phyloP scores from a whole-genome alignment of 164 flowering plant species.

The Vitis rupestris region DNA sequence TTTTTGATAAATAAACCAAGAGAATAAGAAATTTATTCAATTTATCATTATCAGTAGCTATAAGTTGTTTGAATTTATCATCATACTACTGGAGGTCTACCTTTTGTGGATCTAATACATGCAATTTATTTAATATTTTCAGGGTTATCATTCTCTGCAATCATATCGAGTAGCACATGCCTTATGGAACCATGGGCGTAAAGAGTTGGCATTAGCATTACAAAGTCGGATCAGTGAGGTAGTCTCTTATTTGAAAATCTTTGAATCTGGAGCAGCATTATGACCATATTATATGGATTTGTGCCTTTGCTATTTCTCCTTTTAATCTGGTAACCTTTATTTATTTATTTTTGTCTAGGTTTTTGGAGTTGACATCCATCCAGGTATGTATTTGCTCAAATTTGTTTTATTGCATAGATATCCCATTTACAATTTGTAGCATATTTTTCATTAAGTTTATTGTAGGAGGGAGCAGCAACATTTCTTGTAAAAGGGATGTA shows the following conservation, averaged over 20 bases:
- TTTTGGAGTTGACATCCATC: constrained; percentile 88
- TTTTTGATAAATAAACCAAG: too few species aligned
- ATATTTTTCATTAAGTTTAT: not conserved
- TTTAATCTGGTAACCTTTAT: not conserved
- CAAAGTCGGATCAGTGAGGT: constrained; percentile 94
- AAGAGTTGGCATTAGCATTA: constrained; percentile 72
- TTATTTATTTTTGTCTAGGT: constrained; percentile 42
- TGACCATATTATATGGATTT: not conserved
- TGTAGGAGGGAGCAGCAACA: not conserved
- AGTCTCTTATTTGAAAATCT: not conserved
- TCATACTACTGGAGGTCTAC: not conserved
- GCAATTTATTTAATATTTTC: constrained; percentile 2
- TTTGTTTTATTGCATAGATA: not conserved
- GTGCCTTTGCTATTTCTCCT: not conserved
- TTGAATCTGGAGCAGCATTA: not conserved
- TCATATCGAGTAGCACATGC: constrained; percentile 78
- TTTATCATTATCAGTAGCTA: too few species aligned
- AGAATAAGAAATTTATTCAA: too few species aligned
- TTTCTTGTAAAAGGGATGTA: not conserved
- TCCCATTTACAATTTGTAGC: not conserved
- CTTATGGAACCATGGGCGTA: constrained; percentile 78
- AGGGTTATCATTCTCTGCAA: constrained; percentile 88
- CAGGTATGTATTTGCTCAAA: constrained; percentile 41
- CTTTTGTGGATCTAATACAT: not conserved
- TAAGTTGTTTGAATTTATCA: not conserved